Conservation (phyloP, 306 rosid genomes). For the Dryas octopetala region DNA sequence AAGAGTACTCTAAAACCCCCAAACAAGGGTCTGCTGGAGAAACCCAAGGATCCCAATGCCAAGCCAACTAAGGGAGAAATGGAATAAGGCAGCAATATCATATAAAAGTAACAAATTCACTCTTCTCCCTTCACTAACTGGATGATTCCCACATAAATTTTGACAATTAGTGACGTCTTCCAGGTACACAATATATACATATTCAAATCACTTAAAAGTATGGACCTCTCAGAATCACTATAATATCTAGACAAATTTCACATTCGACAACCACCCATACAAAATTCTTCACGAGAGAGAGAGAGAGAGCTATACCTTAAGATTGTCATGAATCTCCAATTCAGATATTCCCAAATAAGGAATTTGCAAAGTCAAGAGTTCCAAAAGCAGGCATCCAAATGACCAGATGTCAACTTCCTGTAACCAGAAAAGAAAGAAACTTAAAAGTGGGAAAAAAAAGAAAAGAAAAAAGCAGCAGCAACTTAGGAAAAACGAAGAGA, state of each 20-base stretch:
- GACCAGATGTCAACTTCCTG: slow-evolving; percentile 99
- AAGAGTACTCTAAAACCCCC: neutral
- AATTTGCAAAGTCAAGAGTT: slow-evolving; percentile 69
- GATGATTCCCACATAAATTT: neutral
- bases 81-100: neutral
- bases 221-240: neutral
- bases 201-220: neutral
- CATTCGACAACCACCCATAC: neutral
- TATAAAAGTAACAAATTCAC: neutral
- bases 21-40: neutral
- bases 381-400: slow-evolving; percentile 87
- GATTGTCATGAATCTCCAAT: slow-evolving; percentile 51
- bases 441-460: neutral
- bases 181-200: neutral
- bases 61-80: neutral
- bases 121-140: neutral
- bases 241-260: neutral
- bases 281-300: neutral
- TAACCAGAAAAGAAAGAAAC: slow-evolving; percentile 24
- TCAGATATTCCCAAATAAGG: slow-evolving; percentile 72
- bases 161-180: neutral
- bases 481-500: neutral
- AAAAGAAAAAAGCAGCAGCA: neutral
- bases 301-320: slow-evolving; percentile 47
- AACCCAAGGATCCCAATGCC: neutral